These are phyloP conservation scores for Shiraia sp. DNA, from an alignment of 2,329 filamentous ascomycete genomes.

Conservation along the genomic window DNA sequence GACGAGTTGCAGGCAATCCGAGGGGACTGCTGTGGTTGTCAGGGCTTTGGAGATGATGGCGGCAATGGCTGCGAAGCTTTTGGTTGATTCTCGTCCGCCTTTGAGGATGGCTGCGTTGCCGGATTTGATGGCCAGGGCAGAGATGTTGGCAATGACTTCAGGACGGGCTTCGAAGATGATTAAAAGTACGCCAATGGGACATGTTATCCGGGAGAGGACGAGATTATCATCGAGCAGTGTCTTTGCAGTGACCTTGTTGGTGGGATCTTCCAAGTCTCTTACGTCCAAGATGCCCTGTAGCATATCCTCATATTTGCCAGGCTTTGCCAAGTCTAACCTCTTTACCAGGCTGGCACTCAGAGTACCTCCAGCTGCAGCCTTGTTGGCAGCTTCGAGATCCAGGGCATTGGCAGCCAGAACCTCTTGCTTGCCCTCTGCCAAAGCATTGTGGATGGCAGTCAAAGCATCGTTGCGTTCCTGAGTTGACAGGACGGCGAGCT, in stretches of 20 bases:
- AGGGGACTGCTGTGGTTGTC: conserved; percentile 72
- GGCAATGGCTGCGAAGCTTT: conserved; percentile 93
- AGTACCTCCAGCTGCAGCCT: conserved; percentile 73
- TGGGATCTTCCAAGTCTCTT: conserved; percentile 78
- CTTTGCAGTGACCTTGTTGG: conserved; percentile 81
- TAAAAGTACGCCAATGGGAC: conserved; percentile 94
- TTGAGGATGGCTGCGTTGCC: conserved; percentile 97
- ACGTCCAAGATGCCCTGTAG: conserved; percentile 92
- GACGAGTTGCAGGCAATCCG: conserved; percentile 88
- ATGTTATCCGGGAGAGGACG: conserved; percentile 83
- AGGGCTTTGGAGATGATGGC: conserved; percentile 80
- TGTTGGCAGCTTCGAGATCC: conserved; percentile 75
- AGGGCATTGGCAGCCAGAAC: conserved; percentile 86
- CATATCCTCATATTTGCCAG: conserved; percentile 98
- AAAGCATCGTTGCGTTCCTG: conserved; percentile 82
- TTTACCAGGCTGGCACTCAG: conserved; percentile 84
- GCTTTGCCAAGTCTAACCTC: conserved; percentile 80
- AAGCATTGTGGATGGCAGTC: conserved; percentile 78
- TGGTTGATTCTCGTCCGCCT: conserved; percentile 92
- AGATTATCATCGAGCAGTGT: conserved; percentile 87
- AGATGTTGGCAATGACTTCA: conserved; percentile 98
- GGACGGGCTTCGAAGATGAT: conserved; percentile 98
- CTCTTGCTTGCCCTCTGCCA: conserved; percentile 68
- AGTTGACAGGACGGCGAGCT: conserved; percentile 77
- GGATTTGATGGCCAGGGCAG: conserved; percentile 92